Conservation (phyloP, 225 moss, liverwort and hornwort genomes). For the Lunularia cruciata region DNA sequence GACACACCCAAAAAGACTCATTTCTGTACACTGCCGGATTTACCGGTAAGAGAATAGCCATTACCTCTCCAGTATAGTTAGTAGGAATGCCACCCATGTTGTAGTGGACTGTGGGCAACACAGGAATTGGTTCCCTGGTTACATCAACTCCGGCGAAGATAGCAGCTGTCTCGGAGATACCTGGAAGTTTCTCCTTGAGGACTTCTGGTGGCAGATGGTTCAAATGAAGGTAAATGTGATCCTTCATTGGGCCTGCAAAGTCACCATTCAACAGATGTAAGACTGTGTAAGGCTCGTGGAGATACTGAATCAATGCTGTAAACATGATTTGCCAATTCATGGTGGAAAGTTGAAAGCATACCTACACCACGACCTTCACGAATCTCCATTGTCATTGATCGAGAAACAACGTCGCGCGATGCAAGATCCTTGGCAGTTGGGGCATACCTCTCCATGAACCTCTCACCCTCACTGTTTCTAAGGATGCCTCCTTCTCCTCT, state of each 20-base stretch:
- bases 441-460: constrained; percentile 99
- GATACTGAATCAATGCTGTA: no score
- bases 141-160: constrained; percentile 99
- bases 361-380: constrained; percentile 96
- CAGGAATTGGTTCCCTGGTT: constrained; percentile 97
- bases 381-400: constrained; percentile 99
- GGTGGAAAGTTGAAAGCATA: constrained; percentile 22
- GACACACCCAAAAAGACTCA: no score
- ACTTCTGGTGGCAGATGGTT: constrained; percentile 97
- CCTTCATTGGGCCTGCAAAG: constrained; percentile 61
- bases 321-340: no score
- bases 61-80: constrained; percentile 79
- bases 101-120: constrained; percentile 94
- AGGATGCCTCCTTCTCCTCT: constrained; percentile 96
- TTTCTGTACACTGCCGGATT: no score
- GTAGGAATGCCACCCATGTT: constrained; percentile 99
- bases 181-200: constrained; percentile 88
- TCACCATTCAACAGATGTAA: background rate
- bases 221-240: constrained; percentile 89
- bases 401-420: constrained; percentile 97
- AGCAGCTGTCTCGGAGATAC: constrained; percentile 96
- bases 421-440: constrained; percentile 99
- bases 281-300: background rate
- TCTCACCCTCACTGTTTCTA: constrained; percentile 94
- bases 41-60: no score